These are phyloP conservation scores for Hydrangea macrophylla DNA, from an alignment of 148 eudicot genomes.

Conservation along the genomic window DNA sequence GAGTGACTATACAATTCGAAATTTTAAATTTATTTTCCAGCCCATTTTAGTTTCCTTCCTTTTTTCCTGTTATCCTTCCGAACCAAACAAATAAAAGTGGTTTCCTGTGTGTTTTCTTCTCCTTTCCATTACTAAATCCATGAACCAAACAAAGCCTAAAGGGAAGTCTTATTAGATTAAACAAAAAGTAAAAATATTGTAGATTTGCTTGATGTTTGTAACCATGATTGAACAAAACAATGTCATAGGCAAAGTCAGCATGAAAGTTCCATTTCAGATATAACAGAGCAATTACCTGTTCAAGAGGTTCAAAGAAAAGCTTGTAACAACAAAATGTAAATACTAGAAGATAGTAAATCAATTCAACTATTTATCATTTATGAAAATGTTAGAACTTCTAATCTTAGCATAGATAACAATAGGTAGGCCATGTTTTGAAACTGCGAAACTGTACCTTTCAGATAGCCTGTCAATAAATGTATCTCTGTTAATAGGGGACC, in stretches of 20 bases:
- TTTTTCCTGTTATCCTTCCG: too few relatives aligned
- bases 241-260: not conserved
- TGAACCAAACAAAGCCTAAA: too few relatives aligned
- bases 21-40: too few relatives aligned
- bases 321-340: not conserved
- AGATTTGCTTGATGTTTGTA: not conserved
- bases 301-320: not conserved
- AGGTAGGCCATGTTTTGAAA: not conserved
- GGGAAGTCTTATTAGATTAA: too few relatives aligned
- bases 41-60: too few relatives aligned
- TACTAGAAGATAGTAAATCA: not conserved
- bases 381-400: not conserved
- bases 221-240: not conserved
- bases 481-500: conserved; percentile 80
- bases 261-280: conserved; percentile 1
- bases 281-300: not conserved
- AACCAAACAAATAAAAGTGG: too few relatives aligned
- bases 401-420: not conserved
- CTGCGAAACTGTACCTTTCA: conserved; percentile 43
- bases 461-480: conserved; percentile 75
- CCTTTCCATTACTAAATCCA: too few relatives aligned
- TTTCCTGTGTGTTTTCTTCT: too few relatives aligned
- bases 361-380: not conserved
- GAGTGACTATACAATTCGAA: too few relatives aligned
- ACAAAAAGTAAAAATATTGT: not conserved